These are phyloP conservation scores for Tilletia walkeri DNA, from an alignment of 1,284 basidiomycete species.

Conservation along the genomic window DNA sequence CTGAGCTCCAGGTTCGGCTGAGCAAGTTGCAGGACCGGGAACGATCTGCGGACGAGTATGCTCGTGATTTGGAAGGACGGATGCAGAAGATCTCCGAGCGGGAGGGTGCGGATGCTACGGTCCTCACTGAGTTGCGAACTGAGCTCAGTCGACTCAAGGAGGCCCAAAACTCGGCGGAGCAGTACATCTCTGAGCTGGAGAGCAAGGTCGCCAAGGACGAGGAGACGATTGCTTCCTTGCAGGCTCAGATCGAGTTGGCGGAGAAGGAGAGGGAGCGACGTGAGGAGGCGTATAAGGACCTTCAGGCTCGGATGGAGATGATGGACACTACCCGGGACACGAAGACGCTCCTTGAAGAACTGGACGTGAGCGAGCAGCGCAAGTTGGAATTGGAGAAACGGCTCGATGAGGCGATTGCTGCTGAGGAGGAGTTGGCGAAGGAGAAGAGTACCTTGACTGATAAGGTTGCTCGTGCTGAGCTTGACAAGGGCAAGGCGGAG, in stretches of 20 bases:
- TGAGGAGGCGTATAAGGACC: constrained; percentile 66
- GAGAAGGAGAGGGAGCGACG: constrained; percentile 74
- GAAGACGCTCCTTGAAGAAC: constrained; percentile 63
- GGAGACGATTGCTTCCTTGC: constrained; percentile 69
- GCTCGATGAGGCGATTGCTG: constrained; percentile 31
- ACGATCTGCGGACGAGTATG: constrained; percentile 85
- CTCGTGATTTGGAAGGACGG: constrained; percentile 85
- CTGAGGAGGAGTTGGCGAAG: constrained; percentile 16
- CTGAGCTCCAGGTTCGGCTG: constrained; percentile 76
- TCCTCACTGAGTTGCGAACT: constrained; percentile 75
- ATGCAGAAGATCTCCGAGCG: constrained; percentile 78
- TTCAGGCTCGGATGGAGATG: constrained; percentile 71
- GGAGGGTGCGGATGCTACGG: constrained; percentile 71
- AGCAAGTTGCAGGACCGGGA: constrained; percentile 83
- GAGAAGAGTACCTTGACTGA: constrained; percentile 10
- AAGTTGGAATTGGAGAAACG: constrained; percentile 71
- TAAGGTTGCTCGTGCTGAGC: constrained; percentile 15
- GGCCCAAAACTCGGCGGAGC: constrained; percentile 67
- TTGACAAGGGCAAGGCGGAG: constrained; percentile 24
- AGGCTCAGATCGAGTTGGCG: constrained; percentile 70
- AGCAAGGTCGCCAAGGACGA: constrained; percentile 74
- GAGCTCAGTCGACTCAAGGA: constrained; percentile 79
- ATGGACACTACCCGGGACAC: constrained; percentile 60
- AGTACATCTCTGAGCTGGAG: constrained; percentile 89
- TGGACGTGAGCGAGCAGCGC: constrained; percentile 74